Percentiles rank a stretch among this genome's conserved stretches.
Evolutionary conservation across 306 rosid genomes (phyloP).

Genomic region (Trichosanthes truncata): DNA sequence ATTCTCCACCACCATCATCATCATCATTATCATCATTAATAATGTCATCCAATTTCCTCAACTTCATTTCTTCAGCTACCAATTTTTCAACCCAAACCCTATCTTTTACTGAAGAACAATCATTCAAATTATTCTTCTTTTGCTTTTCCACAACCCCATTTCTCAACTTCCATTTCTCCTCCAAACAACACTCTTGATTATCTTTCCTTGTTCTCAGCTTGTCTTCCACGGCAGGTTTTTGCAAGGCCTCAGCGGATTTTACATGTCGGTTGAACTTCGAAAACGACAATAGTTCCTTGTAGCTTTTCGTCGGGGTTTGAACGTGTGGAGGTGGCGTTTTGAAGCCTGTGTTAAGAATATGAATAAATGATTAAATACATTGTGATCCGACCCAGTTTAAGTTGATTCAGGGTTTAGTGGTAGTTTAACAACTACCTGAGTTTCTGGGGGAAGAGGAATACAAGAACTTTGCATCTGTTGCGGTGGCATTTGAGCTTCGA

Average conservation of each 20-base stretch:
- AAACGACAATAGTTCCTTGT: conserved; percentile 45
- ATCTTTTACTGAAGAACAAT: background rate
- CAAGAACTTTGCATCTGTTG: conserved; percentile 41
- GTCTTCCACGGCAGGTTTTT: background rate
- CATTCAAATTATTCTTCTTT: conserved; percentile 14
- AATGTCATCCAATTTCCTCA: conserved; percentile 14
- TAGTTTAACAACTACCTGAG: background rate
- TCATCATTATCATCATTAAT: background rate
- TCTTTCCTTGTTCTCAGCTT: conserved; percentile 10
- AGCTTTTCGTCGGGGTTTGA: conserved; percentile 59
- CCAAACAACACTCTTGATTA: conserved; percentile 4
- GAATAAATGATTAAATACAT: background rate
- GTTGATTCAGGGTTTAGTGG: background rate
- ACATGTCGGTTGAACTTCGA: conserved; percentile 16
- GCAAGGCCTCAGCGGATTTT: background rate
- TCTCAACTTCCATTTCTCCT: conserved; percentile 21
- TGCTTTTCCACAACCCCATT: conserved; percentile 37
- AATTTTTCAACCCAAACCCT: conserved; percentile 8
- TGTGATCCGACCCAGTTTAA: no score
- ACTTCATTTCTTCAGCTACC: conserved; percentile 24
- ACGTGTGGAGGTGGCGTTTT: conserved; percentile 69
- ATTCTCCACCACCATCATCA: conserved; percentile 53
- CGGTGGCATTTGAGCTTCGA: conserved; percentile 40
- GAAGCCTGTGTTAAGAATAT: conserved; percentile 45
- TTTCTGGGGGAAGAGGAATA: conserved; percentile 29